Conservation (phyloP, 768 basidiomycete species). For the Dioszegia aurantiaca region DNA sequence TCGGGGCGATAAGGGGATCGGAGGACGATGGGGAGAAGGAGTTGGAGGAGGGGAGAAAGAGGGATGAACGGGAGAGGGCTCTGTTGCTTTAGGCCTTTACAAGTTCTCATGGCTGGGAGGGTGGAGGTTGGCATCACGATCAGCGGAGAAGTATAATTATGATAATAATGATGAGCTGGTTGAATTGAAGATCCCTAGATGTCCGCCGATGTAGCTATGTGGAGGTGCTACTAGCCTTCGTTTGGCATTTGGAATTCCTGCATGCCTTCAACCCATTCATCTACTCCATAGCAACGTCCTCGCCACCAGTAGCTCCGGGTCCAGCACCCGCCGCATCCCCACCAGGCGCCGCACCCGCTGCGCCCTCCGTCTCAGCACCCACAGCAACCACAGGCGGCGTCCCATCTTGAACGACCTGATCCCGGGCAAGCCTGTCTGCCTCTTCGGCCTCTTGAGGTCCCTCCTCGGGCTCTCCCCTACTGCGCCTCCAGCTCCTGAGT, state of each 20-base stretch:
- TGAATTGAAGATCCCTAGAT: too few species aligned
- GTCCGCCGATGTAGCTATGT: too few species aligned
- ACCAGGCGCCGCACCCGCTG: neutral
- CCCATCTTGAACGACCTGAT: neutral
- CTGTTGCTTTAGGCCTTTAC: slow-evolving; percentile 6
- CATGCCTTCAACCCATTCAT: neutral
- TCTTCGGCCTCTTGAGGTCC: slow-evolving; percentile 30
- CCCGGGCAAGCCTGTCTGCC: neutral
- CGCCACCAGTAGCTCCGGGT: neutral
- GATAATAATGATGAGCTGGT: too few species aligned
- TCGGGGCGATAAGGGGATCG: slow-evolving; percentile 32
- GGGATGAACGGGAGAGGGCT: slow-evolving; percentile 11
- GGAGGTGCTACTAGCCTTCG: too few species aligned
- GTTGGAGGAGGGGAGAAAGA: slow-evolving; percentile 13
- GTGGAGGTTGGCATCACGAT: neutral
- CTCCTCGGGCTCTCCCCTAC: slow-evolving; percentile 44
- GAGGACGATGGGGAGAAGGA: slow-evolving; percentile 22
- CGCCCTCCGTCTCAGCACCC: neutral
- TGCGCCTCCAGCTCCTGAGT: slow-evolving; percentile 70
- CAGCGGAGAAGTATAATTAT: too few species aligned
- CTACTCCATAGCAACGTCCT: slow-evolving; percentile 9
- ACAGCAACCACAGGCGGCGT: neutral
- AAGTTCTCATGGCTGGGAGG: neutral
- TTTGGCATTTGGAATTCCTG: neutral
- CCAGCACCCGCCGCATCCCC: neutral